Conservation (phyloP, 257 asterid species). For the Ocimum tenuiflorum region DNA sequence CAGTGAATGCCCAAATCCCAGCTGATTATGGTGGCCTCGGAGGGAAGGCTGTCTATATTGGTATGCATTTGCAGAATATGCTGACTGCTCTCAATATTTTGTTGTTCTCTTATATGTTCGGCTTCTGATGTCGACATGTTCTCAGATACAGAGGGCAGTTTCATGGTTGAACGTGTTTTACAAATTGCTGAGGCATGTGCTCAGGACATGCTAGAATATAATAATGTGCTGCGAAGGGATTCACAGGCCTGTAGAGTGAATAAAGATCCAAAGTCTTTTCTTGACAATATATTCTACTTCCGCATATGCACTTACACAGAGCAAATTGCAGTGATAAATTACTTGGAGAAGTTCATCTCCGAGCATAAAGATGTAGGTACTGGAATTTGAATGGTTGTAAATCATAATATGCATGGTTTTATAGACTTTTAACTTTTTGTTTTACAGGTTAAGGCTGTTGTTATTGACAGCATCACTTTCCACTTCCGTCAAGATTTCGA, state of each 20-base stretch:
- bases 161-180: conserved; percentile 84
- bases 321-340: conserved; percentile 76
- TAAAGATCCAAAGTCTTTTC: conserved; percentile 55
- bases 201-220: conserved; percentile 72
- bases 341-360: conserved; percentile 69
- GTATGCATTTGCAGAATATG: conserved; percentile 23
- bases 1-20: conserved; percentile 86
- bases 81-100: not conserved
- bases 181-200: conserved; percentile 91
- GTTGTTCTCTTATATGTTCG: conserved; percentile 11
- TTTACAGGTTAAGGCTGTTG: conserved; percentile 69
- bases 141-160: conserved; percentile 95
- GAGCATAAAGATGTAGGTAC: conserved; percentile 84
- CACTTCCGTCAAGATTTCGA: conserved; percentile 96
- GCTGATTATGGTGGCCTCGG: conserved; percentile 77
- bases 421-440: conserved; percentile 4
- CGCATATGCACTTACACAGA: conserved; percentile 87
- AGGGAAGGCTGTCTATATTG: conserved; percentile 92
- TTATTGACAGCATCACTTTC: conserved; percentile 85
- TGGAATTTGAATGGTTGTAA: conserved; percentile 1
- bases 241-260: conserved; percentile 35
- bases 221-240: conserved; percentile 46
- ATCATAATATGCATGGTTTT: conserved; percentile 7
- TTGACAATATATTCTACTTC: conserved; percentile 72
- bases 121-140: conserved; percentile 2